phyloP scores from a whole-genome alignment of 225 moss, liverwort and hornwort species.

The Anthoceros angustus region DNA sequence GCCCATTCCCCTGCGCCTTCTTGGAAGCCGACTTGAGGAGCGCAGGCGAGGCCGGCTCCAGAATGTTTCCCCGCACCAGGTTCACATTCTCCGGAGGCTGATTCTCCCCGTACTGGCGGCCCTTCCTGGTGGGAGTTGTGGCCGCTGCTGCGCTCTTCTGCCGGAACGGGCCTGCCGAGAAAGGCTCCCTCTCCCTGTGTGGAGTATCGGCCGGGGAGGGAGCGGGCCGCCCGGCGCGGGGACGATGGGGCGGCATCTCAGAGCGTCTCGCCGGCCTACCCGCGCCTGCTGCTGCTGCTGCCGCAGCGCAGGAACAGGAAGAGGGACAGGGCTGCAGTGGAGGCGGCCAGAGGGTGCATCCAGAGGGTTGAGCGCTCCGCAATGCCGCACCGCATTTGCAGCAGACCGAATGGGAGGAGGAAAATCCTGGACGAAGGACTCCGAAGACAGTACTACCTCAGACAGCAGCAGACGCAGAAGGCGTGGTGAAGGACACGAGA shows the following conservation, averaged over 20 bases:
- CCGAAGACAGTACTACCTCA: no score
- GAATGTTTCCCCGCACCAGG: neutral
- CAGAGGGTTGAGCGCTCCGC: no score
- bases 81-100: neutral
- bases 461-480: no score
- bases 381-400: no score
- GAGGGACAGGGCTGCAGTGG: no score
- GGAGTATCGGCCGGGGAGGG: conserved; percentile 15
- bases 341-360: no score
- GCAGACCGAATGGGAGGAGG: no score
- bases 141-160: conserved; percentile 28
- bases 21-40: conserved; percentile 13
- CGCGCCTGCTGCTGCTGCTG: no score
- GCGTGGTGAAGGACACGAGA: no score
- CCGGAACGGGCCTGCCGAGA: conserved; percentile 40
- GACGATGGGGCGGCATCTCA: conserved; percentile 23
- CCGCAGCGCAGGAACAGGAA: no score
- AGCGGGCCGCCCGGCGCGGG: conserved; percentile 37
- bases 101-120: conserved; percentile 21
- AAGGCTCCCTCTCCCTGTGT: conserved; percentile 55
- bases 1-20: conserved; percentile 14
- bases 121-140: conserved; percentile 45
- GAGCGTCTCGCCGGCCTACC: no score
- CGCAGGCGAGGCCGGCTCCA: neutral
- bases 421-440: no score